Evolutionary conservation across 306 rosid species (phyloP).

Genomic region (Pachyrhizus erosus): DNA sequence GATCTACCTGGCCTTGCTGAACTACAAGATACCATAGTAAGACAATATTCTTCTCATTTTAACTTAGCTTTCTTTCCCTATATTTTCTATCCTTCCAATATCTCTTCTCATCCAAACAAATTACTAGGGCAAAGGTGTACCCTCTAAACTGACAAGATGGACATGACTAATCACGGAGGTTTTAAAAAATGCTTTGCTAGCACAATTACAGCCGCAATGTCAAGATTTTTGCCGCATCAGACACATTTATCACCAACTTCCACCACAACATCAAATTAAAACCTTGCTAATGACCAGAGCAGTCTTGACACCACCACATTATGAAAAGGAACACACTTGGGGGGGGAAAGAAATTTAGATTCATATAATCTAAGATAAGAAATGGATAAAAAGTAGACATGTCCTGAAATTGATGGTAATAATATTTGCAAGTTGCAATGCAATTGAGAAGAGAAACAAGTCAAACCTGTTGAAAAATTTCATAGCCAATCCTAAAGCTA

Average conservation of each 20-base stretch:
- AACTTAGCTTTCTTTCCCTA: conserved; percentile 3
- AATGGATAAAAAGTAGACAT: neutral
- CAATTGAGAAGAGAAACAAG: neutral
- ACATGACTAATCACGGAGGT: neutral
- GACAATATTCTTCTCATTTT: conserved; percentile 8
- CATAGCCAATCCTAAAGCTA: conserved; percentile 82
- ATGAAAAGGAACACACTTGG: neutral
- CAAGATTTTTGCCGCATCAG: neutral
- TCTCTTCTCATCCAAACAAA: neutral
- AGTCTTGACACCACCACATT: neutral
- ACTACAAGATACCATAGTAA: neutral
- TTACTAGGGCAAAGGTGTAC: neutral
- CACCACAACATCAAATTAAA: neutral
- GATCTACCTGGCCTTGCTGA: neutral
- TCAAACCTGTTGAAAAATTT: conserved; percentile 68
- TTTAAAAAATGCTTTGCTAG: neutral
- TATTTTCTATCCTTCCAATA: neutral
- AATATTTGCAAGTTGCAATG: neutral
- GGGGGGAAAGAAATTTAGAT: neutral
- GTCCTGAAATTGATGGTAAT: neutral
- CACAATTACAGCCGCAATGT: too few relatives aligned
- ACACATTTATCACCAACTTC: too few relatives aligned
- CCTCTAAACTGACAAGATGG: conserved; percentile 4
- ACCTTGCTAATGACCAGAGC: neutral
- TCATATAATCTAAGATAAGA: neutral